These are phyloP conservation scores for Talaromyces sp. DNA, from an alignment of 2,329 filamentous ascomycete genomes.

Conservation along the genomic window DNA sequence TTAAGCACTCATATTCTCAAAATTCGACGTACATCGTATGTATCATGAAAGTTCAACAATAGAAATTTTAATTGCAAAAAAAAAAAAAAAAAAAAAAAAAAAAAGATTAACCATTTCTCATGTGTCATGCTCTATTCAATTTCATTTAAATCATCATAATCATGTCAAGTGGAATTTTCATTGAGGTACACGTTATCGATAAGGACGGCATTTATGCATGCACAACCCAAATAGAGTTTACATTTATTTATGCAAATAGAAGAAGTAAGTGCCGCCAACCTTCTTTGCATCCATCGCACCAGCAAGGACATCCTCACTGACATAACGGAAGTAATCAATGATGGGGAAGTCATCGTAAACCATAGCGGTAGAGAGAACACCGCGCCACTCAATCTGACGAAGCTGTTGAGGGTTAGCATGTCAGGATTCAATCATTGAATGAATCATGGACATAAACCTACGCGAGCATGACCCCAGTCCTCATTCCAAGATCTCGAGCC, in stretches of 20 bases:
- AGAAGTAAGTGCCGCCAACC: constrained; percentile 11
- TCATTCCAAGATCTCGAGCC: constrained; percentile 8
- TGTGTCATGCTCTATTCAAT: no score
- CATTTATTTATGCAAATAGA: constrained; percentile 19
- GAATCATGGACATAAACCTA: not conserved
- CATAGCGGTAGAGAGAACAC: constrained; percentile 20
- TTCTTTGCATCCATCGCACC: constrained; percentile 26
- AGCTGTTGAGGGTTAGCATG: constrained; percentile 9
- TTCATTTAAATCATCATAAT: no score
- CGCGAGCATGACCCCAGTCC: constrained; percentile 14
- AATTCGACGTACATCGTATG: no score
- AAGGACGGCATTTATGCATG: no score
- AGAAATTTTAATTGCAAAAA: no score
- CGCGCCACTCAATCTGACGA: constrained; percentile 21
- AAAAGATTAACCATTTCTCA: no score
- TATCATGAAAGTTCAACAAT: no score
- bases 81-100: no score
- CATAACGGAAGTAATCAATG: constrained; percentile 26
- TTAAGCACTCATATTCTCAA: no score
- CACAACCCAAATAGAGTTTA: no score
- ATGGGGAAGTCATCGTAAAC: constrained; percentile 24
- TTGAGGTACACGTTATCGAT: not conserved
- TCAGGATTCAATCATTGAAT: not conserved
- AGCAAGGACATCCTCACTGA: constrained; percentile 16
- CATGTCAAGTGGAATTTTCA: not conserved